Base-by-base conservation (phyloP, 1,284 basidiomycete species). In the Cutaneotrichosporon mucoides region DNA sequence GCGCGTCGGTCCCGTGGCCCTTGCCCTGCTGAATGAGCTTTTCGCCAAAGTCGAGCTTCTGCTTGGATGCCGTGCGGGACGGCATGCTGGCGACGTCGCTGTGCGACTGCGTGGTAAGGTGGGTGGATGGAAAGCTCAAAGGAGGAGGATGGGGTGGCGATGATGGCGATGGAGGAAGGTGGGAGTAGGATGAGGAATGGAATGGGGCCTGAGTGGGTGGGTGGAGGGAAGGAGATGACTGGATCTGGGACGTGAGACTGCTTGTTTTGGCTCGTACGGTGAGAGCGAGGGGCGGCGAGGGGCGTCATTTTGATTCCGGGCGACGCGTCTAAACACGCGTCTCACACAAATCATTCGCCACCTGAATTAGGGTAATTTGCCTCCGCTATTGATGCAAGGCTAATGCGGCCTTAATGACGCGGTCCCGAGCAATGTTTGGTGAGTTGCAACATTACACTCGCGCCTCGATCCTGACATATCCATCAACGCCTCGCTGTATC, bases 21-120 rank as follows among this genome's bases (percentile, higher is more conserved):
- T 76, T 77, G 13, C 73, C 73, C 6, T 60, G 55, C 59, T 73
- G 73, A 40, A 86, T 77, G 52, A 94, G 83, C 75, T 90, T 89
- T 64, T 92, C 91, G 70, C 82, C 82, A 72, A 92, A 92, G 16
- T 81, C 79, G 67, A 94, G 86, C 58, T 73, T 76, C 43, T 62
- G 58, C 55, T 64, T 59, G 37, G 44, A 50, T n/a, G 59, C 53
- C 37, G 60, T 45, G 50, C 57, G 55, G 36, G 51, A 41, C 43
- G 64, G 44, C 67, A 64, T 66, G 47, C 54, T 59, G 55, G 53
- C 33, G 52, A 12, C 16, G 51, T 35, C 47, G 48, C 38, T 33
- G 57, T 48, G 12, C 35, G 55, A 33, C 41, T 10, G 15, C 56
- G 52, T 45, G 58, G 45, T n/a, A 35, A 13, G 40, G 37, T 45